A percentile compares a stretch with the other conserved stretches of the same genome.
Conservation (phyloP, 2,329 filamentous ascomycete genomes). For the Chrysoporthe deuterocubensis region DNA sequence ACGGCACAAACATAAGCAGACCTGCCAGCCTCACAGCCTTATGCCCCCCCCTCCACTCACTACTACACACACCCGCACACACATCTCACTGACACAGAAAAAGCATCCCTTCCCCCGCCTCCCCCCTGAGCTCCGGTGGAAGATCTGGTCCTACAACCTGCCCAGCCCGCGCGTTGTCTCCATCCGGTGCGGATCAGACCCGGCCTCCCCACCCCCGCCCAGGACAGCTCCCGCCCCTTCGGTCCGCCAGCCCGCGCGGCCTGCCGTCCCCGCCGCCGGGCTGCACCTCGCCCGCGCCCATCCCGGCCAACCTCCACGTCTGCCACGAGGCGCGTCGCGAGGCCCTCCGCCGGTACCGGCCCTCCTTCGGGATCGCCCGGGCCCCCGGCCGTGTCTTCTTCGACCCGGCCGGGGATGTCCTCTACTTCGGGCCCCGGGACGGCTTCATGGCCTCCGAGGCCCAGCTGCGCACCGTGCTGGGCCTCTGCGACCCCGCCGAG, state of each 20-base stretch:
- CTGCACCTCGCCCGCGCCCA: constrained; percentile 46
- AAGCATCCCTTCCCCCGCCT: constrained; percentile 49
- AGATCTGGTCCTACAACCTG: constrained; percentile 52
- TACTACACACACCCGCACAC: background rate
- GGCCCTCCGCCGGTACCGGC: constrained; percentile 46
- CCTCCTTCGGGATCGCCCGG: constrained; percentile 47
- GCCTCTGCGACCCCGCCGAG: constrained; percentile 46
- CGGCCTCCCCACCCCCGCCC: background rate
- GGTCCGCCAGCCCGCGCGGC: background rate
- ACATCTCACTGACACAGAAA: background rate
- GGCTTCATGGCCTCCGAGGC: constrained; percentile 51
- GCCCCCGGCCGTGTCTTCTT: constrained; percentile 48
- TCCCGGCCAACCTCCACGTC: constrained; percentile 50
- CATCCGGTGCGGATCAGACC: constrained; percentile 44
- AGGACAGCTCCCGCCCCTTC: no score
- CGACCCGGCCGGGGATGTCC: constrained; percentile 46
- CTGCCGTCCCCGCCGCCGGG: constrained; percentile 33
- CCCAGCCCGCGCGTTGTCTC: constrained; percentile 49
- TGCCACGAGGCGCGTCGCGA: constrained; percentile 52
- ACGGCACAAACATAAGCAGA: background rate
- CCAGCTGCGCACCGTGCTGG: constrained; percentile 50
- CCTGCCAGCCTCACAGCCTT: background rate
- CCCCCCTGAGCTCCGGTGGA: constrained; percentile 51
- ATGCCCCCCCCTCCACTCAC: background rate
- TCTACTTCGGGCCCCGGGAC: constrained; percentile 51